phyloP scores from a whole-genome alignment of 1,284 basidiomycete species.

The Flammula alnicola region DNA sequence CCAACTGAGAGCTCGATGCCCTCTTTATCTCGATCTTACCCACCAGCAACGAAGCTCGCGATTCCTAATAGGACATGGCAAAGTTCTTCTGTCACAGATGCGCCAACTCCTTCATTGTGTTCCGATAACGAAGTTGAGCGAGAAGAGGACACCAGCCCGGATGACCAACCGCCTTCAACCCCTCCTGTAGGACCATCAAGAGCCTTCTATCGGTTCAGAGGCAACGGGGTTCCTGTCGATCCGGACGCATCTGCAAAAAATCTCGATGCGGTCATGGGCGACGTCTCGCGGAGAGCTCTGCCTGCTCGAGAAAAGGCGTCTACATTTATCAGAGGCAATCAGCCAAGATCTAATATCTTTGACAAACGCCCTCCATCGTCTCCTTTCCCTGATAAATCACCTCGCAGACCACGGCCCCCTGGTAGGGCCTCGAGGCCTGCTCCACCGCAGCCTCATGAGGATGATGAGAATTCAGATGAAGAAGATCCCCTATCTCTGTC shows the following conservation, averaged over 20 bases:
- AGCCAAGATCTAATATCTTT: conserved; percentile 53
- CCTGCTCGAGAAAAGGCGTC: neutral
- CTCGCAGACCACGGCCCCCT: conserved; percentile 60
- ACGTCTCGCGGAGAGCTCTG: neutral
- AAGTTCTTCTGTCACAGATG: conserved; percentile 33
- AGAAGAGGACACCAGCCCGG: conserved; percentile 48
- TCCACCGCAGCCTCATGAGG: conserved; percentile 4
- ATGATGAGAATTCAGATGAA: no score
- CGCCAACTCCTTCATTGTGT: conserved; percentile 67
- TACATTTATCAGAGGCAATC: no score
- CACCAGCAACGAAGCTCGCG: no score
- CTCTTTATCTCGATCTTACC: no score
- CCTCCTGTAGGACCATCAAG: conserved; percentile 34
- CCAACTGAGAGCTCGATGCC: no score
- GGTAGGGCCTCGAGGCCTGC: conserved; percentile 44
- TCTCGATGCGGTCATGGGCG: neutral
- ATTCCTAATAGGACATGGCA: conserved; percentile 21
- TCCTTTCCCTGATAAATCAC: conserved; percentile 59
- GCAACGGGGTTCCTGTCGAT: conserved; percentile 36
- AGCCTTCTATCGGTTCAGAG: conserved; percentile 32
- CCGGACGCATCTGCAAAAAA: neutral
- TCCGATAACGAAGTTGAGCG: conserved; percentile 61
- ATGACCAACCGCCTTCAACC: conserved; percentile 51
- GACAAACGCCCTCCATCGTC: conserved; percentile 64
- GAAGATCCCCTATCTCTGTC: no score